A percentile compares a stretch with the other conserved stretches of the same genome.
Conservation (phyloP, 768 basidiomycete genomes). For the Boletus insuetus region DNA sequence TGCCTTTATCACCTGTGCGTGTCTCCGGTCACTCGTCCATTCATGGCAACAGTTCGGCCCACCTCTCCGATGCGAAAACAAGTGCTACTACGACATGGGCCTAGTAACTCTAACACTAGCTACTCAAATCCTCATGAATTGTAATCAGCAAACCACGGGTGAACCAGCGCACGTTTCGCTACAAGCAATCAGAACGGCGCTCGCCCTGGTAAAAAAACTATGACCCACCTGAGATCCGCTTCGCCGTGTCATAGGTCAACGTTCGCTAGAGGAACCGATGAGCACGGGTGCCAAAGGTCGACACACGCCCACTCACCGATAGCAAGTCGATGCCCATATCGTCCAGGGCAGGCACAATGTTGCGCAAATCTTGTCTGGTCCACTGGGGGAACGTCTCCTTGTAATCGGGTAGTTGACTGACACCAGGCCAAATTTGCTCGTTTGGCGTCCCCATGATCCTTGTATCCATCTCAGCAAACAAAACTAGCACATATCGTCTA, state of each 20-base stretch:
- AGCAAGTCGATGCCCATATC: conserved; percentile 78
- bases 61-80: neutral
- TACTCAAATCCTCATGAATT: conserved; percentile 21
- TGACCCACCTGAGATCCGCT: conserved; percentile 82
- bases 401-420: conserved; percentile 86
- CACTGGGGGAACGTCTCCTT: conserved; percentile 97
- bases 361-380: conserved; percentile 70
- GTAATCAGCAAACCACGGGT: conserved; percentile 55
- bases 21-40: conserved; percentile 21
- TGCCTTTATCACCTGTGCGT: conserved; percentile 28
- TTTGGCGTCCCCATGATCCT: conserved; percentile 94
- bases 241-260: conserved; percentile 84
- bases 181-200: conserved; percentile 1
- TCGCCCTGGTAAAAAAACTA: neutral
- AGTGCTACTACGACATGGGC: neutral
- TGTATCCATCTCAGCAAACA: conserved; percentile 4
- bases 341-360: conserved; percentile 69
- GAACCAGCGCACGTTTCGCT: conserved; percentile 58
- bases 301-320: conserved; percentile 42
- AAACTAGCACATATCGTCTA: neutral
- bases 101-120: neutral
- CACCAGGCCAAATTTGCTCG: conserved; percentile 90
- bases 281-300: neutral
- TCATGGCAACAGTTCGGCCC: conserved; percentile 25
- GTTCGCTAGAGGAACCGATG: conserved; percentile 43